Evolutionary conservation across 192 early-diverging fungal species (phyloP).

Genomic region (Gonapodya prolifera): DNA sequence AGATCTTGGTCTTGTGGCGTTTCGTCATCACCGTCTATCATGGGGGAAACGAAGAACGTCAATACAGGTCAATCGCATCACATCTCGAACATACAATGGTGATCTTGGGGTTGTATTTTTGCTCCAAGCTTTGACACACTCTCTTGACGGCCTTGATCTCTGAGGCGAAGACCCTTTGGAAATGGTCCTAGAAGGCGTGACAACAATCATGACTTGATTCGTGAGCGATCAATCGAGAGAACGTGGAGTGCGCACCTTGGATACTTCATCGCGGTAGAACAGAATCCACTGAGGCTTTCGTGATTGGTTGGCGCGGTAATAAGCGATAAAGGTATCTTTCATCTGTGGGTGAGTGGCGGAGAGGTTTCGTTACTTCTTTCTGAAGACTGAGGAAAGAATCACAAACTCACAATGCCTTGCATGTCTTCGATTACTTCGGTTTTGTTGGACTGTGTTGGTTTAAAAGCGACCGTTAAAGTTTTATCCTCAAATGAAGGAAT

Average conservation of each 20-base stretch:
- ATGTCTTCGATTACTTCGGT: not conserved
- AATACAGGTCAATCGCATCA: not conserved
- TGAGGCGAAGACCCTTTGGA: conserved; percentile 47
- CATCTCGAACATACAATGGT: conserved; percentile 36
- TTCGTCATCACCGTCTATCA: conserved; percentile 1
- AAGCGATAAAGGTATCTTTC: conserved; percentile 91
- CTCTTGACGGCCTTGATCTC: conserved; percentile 63
- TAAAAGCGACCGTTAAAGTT: no score
- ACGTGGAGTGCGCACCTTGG: conserved; percentile 6
- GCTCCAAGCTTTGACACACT: conserved; percentile 47
- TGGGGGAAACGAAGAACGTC: not conserved
- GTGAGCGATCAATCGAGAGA: not conserved
- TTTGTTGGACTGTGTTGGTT: not conserved
- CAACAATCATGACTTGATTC: not conserved
- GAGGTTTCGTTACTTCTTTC: no score
- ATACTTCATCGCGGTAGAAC: conserved; percentile 62
- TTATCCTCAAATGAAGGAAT: no score
- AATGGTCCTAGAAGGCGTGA: conserved; percentile 66
- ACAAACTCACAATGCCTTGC: not conserved
- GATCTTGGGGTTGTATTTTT: conserved; percentile 61
- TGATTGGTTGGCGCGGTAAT: conserved; percentile 79
- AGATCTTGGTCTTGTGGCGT: not conserved
- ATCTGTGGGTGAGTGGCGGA: conserved; percentile 69
- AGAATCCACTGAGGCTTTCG: conserved; percentile 56
- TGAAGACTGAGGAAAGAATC: not conserved